Evolutionary conservation across 495 filamentous ascomycete genomes (phyloP), one percentile per base, ranked within the genome.

Genomic region (Halenospora varia): DNA sequence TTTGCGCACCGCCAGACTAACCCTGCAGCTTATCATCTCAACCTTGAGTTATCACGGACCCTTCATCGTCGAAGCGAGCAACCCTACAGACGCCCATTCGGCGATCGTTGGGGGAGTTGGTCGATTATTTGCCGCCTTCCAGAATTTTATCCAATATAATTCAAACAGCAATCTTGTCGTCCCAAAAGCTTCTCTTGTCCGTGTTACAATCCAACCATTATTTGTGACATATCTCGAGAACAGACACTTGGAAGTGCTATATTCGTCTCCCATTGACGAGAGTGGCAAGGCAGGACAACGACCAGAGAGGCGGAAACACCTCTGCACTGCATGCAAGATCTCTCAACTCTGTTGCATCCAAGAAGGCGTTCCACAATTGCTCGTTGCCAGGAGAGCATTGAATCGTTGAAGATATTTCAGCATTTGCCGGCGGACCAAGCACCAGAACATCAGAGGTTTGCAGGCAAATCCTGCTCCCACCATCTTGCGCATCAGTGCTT

Each of bases 21-120:
- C 58, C 58, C 59, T 61, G 58, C 50, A 50, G 39, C 44, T 61
- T 65, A 61, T 65, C 59, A 56, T 56, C 62, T 39, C 25, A 65
- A 53, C 58, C 59, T 59, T 56, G 62, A 50, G 35, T 61, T 61
- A 61, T 49, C 62, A 61, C 58, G 55, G 62, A 49, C 55, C 54
- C 57, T 54, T 45, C 48, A 54, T 53, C 50, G 18, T 61, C 55
- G 46, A 59, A 61, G 62, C 62, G 58, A 65, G 62, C 41, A 57
- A 58, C 60, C 22, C 41, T 54, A 46, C 54, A 60, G 62, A 61
- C 62, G 57, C 62, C 53, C 53, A 60, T 60, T 51, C 51, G 62
- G 48, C 55, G 58, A 65, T 65, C 62, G 45, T 25, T 64, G 53
- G 48, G 52, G 58, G 29, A 44, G 51, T 52, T 59, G 58, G 55